Base-by-base conservation (phyloP, 1,139 yeast species). In the Diutina ranongensis region DNA sequence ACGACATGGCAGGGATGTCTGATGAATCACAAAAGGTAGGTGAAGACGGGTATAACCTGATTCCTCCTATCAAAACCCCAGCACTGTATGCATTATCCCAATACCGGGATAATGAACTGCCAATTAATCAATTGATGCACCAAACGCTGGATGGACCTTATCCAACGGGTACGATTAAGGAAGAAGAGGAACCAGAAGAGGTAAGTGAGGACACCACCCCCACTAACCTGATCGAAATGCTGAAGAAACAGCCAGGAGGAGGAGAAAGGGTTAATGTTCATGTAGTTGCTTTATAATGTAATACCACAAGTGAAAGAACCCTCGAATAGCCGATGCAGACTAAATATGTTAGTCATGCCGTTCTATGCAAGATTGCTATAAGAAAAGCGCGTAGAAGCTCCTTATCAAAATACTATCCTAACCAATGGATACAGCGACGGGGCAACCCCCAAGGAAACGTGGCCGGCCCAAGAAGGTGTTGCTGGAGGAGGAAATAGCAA, bases 1-100 rank as follows among this genome's bases (percentile, higher is more conserved):
- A 58, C 31, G 60, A 64, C 51, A 54, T 66, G 48, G 57, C 59
- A 44, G 61, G 56, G 45, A 49, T 57, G 27, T 56, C 52, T 46
- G 49, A 42, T 28, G 49, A 45, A 12, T 44, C 46, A 9, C 47
- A 46, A 3, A 42, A 34, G 22, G 46, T 44, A 25, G 45, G 41
- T 13, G 35, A 31, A 22, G 54, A 49, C 40, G 45, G 21, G 46
- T 40, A 35, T 46, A 41, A 28, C 48, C 40, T 22, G 44, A 46
- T 18, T 42, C 40, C 20, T 15, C 46, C 34, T 35, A 38, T 35
- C 46, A 46, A 7, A 35, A 45, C 27, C 20, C 42, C 25, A 19
- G 46, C 25, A 44, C 38, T 32, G 42, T 38, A 21, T 13, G 25
- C 42, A 18, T 25, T 38, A 10, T 38, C 42, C 3, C 42, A 38